Base-by-base conservation (phyloP, 495 filamentous ascomycete species). In the Trichoderma asperelloides region DNA sequence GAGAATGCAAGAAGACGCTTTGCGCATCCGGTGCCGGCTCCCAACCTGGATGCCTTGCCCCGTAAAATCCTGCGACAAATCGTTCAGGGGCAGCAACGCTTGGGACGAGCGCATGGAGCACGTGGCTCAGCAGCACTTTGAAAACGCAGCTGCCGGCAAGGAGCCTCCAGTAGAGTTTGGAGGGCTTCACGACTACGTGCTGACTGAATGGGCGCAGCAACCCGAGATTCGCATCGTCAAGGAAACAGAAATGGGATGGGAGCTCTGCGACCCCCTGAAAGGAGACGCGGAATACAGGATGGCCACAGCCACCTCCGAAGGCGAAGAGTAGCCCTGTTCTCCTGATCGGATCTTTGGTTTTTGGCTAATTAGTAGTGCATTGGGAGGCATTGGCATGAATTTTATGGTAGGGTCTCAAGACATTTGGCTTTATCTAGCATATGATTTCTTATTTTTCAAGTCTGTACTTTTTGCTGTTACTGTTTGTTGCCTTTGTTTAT, bases 91-190 rank as follows among this genome's bases (percentile, higher is more conserved):
- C 11, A 30, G 69, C 3, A 81, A 77, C 3, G 87, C 84, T 33
- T 97, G 93, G 93, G 90, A 96, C 66, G 81, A 86, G 60, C 81
- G 92, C 25, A 91, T 97, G 87, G 94, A 98, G 75, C 94, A 98
- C 75, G 88, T 97, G 12, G 94, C 90, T 0, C 55, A 60, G 27
- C 86, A 87, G 62, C 93, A 96, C 71, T 82, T 92, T 65, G 91
- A 93, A 76, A 80, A 81, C 25, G 82, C 72, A 4, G 78, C 77
- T 33, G 63, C 71, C 8, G 75, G 73, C 63, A 68, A 68, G 30
- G 74, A 79, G 66, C 69, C 55, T 6, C 66, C 63, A 2, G 74
- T 81, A 1, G 69, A 71, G 7, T 79, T 82, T 65, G 80, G 79
- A 9, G 74, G 79, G 2, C 69, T 69, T 13, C 64, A 69, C 6